Conservation (phyloP, 352 stramenopile genomes). For the Pythium apleroticum region DNA sequence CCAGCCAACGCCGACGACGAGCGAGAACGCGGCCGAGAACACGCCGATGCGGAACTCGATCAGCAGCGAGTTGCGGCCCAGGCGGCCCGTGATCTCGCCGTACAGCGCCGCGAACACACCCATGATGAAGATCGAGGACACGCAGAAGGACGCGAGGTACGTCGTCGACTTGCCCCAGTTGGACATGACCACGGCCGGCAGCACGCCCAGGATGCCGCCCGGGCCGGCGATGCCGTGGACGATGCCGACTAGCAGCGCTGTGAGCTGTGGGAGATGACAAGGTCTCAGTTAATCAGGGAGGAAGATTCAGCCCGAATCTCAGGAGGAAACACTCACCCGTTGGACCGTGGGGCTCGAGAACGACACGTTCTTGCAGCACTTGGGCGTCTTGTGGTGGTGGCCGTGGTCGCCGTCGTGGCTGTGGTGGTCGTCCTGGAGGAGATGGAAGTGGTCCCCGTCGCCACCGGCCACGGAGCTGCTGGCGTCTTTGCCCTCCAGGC, state of each 20-base stretch:
- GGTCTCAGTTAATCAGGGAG: background rate
- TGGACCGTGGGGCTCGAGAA: slow-evolving; percentile 60
- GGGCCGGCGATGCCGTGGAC: slow-evolving; percentile 78
- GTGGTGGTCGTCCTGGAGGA: background rate
- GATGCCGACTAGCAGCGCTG: slow-evolving; percentile 81
- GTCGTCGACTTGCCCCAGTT: slow-evolving; percentile 63
- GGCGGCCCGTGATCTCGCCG: slow-evolving; percentile 61
- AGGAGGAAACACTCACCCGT: slow-evolving; percentile 19
- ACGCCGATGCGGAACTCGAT: slow-evolving; percentile 72
- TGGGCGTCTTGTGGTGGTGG: slow-evolving; percentile 19
- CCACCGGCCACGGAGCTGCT: background rate
- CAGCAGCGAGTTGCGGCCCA: slow-evolving; percentile 50
- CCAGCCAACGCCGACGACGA: slow-evolving; percentile 76
- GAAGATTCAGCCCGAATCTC: background rate
- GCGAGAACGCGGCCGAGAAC: slow-evolving; percentile 69
- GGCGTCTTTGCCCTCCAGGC: background rate
- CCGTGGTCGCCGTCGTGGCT: slow-evolving; percentile 5
- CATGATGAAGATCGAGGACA: slow-evolving; percentile 91
- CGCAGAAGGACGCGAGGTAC: slow-evolving; percentile 89
- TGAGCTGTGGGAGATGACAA: slow-evolving; percentile 32
- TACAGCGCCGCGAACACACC: slow-evolving; percentile 87
- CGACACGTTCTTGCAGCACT: slow-evolving; percentile 34
- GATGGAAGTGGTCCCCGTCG: slow-evolving; percentile 1
- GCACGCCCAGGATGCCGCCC: slow-evolving; percentile 69
- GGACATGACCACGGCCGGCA: slow-evolving; percentile 81